A percentile compares a stretch with the other conserved stretches of the same genome.
phyloP scores from a whole-genome alignment of 805 yeast species.

The Sugiyamaella marilandica region DNA sequence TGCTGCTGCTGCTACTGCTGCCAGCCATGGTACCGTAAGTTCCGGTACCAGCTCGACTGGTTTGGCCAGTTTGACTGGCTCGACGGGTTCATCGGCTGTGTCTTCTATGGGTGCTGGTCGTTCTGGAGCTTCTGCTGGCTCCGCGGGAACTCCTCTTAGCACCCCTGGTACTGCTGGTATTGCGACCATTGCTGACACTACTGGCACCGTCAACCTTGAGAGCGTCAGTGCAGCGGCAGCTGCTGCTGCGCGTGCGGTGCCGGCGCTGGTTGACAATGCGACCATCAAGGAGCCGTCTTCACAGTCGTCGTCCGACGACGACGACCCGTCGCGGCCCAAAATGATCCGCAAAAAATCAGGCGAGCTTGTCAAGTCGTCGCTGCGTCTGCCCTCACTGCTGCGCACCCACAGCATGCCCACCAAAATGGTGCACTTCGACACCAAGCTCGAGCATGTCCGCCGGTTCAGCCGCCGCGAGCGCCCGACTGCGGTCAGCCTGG shows the following conservation, averaged over 20 bases:
- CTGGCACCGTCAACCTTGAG: no score
- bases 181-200: no score
- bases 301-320: not conserved
- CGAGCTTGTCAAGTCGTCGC: constrained; percentile 73
- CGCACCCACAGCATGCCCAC: constrained; percentile 38
- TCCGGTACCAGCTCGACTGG: no score
- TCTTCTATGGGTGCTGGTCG: no score
- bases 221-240: no score
- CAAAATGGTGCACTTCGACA: constrained; percentile 79
- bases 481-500: constrained; percentile 72
- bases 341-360: constrained; percentile 74
- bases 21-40: not conserved
- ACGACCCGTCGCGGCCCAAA: not conserved
- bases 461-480: constrained; percentile 68
- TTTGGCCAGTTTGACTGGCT: no score
- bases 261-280: not conserved
- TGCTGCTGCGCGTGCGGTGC: no score
- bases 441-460: constrained; percentile 53
- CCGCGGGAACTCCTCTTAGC: no score
- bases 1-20: not conserved
- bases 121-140: no score
- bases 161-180: no score
- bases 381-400: constrained; percentile 43
- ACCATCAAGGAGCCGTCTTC: constrained; percentile 6
- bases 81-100: no score